Conservation (phyloP, 1,284 basidiomycete species). For the Malassezia dermatis region DNA sequence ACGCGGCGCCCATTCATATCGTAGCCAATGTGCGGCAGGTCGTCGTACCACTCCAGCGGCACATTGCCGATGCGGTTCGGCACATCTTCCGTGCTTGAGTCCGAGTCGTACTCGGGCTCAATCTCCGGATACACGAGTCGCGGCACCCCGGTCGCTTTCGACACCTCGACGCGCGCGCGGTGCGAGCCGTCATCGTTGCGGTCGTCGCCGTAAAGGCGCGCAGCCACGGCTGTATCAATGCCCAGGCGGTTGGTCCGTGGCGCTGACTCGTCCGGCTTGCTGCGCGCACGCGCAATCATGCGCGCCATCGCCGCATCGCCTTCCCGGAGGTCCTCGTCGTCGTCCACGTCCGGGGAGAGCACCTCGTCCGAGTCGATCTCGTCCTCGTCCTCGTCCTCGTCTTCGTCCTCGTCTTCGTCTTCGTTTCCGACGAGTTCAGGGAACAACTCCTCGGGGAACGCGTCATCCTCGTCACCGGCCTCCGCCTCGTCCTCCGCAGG, state of each 20-base stretch:
- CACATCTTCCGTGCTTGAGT: slow-evolving; percentile 89
- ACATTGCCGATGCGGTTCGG: slow-evolving; percentile 90
- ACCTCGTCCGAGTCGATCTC: slow-evolving; percentile 34
- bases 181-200: slow-evolving; percentile 48
- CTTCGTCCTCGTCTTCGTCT: slow-evolving; percentile 48
- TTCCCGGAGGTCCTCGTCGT: slow-evolving; percentile 27
- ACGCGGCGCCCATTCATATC: slow-evolving; percentile 89
- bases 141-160: slow-evolving; percentile 72
- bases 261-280: slow-evolving; percentile 48
- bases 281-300: slow-evolving; percentile 42
- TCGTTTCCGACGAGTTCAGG: slow-evolving; percentile 49
- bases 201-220: slow-evolving; percentile 59
- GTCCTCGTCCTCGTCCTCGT: slow-evolving; percentile 20
- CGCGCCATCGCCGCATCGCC: slow-evolving; percentile 34
- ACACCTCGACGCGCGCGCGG: slow-evolving; percentile 53
- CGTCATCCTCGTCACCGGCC: slow-evolving; percentile 27
- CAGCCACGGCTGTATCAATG: slow-evolving; percentile 40
- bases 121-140: slow-evolving; percentile 83
- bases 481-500: slow-evolving; percentile 7
- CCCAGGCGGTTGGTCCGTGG: slow-evolving; percentile 37
- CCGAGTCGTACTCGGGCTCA: slow-evolving; percentile 89
- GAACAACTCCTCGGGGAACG: slow-evolving; percentile 35
- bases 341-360: slow-evolving; percentile 16
- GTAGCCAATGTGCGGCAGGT: slow-evolving; percentile 98
- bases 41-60: slow-evolving; percentile 98